Evolutionary conservation across 495 filamentous ascomycete species (phyloP).

Genomic region (Sordaria brevicollis): DNA sequence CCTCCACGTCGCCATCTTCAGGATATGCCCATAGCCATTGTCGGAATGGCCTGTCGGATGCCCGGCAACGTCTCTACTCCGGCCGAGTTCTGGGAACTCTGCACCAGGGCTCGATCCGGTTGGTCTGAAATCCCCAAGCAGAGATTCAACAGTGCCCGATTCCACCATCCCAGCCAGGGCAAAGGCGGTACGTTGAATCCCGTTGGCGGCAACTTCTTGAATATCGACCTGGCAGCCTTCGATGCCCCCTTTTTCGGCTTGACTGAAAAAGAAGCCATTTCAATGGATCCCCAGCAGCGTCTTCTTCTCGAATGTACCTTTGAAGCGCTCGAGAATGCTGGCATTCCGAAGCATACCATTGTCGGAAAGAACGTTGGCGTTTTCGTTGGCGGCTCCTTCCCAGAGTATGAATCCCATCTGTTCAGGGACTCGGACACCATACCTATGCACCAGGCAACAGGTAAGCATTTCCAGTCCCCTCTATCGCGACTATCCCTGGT

Average conservation of each 20-base stretch:
- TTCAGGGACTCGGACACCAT: conserved; percentile 61
- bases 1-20: not conserved
- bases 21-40: conserved; percentile 40
- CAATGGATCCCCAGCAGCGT: conserved; percentile 78
- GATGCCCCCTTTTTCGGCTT: conserved; percentile 85
- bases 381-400: conserved; percentile 77
- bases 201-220: conserved; percentile 71
- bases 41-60: conserved; percentile 46
- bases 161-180: conserved; percentile 66
- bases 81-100: conserved; percentile 47
- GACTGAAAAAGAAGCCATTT: conserved; percentile 57
- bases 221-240: conserved; percentile 60
- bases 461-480: conserved; percentile 9
- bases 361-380: conserved; percentile 68
- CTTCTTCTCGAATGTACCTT: conserved; percentile 73
- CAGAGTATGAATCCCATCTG: conserved; percentile 76
- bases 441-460: conserved; percentile 39
- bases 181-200: conserved; percentile 64
- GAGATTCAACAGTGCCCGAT: conserved; percentile 57
- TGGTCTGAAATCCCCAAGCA: conserved; percentile 54
- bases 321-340: conserved; percentile 81
- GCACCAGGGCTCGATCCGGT: conserved; percentile 50
- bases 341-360: conserved; percentile 67
- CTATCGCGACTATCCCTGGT: not conserved
- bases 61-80: conserved; percentile 44